phyloP scores from a whole-genome alignment of 176 grass and related monocot species.

The Tuctoria greenei region DNA sequence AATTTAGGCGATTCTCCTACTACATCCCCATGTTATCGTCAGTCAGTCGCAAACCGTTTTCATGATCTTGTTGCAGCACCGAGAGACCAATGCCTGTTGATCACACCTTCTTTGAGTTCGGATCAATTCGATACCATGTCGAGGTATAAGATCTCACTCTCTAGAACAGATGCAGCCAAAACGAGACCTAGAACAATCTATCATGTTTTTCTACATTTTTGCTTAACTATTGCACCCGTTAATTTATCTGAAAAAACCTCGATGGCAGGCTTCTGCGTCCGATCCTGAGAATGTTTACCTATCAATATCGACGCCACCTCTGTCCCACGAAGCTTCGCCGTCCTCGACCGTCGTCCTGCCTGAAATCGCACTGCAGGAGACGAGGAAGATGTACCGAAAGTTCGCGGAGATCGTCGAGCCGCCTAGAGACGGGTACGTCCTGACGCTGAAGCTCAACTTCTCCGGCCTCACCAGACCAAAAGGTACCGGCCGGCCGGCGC shows the following conservation, averaged over 20 bases:
- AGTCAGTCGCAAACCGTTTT: neutral
- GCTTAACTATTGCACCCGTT: neutral
- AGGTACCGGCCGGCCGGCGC: conserved; percentile 33
- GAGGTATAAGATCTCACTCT: conserved; percentile 50
- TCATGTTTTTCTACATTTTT: too few relatives aligned
- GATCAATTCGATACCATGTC: conserved; percentile 66
- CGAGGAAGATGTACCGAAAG: conserved; percentile 42
- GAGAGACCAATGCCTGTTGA: conserved; percentile 67
- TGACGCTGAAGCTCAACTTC: conserved; percentile 88
- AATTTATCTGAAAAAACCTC: neutral
- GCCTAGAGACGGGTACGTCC: conserved; percentile 52
- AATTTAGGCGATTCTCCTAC: too few relatives aligned
- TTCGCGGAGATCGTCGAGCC: conserved; percentile 67
- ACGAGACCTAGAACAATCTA: neutral
- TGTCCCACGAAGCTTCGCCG: conserved; percentile 38
- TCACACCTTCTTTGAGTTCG: conserved; percentile 80
- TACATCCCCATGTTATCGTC: neutral
- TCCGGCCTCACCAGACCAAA: conserved; percentile 43
- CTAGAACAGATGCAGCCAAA: neutral
- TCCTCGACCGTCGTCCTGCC: conserved; percentile 45
- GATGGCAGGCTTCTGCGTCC: conserved; percentile 55
- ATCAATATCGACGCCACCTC: conserved; percentile 72
- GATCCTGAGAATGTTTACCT: conserved; percentile 60
- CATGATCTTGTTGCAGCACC: conserved; percentile 34
- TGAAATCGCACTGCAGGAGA: conserved; percentile 61